Base-by-base conservation (phyloP, 345 rosid genomes). In the Bretschneidera sinensis region DNA sequence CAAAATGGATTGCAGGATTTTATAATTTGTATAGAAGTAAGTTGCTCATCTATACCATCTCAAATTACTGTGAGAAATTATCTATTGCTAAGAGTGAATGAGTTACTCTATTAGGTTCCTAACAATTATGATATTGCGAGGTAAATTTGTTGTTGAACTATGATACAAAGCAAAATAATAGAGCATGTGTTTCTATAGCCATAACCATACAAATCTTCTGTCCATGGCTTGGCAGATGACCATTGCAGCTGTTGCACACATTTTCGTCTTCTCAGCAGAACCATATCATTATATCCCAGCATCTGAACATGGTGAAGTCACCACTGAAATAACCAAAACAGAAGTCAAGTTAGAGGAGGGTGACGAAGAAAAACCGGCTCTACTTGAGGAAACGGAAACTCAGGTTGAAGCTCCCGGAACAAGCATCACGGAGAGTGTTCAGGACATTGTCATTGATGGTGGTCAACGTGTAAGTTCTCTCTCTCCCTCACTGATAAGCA, bases 1-100 rank as follows among this genome's bases (percentile, higher is more conserved):
- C 74, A 70, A 21, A 78, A 77, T 4, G 96, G 76, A 0, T 64
- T 89, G 75, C 97, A 89, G 53, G 94, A 89, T 64, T 89, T 92
- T 23, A 64, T 87, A 52, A 89, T 92, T 47, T 89, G 97, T 72
- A 81, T 87, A 14, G 90, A 94, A 76, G 95, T 90, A 76, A 77
- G 87, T 71, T 48, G 35, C 20, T 28, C 0, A 11, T 47, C 43
- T 28, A 15, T 21, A 19, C 43, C 14, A 35, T 35, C 43, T 35
- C 14, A 6, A 35, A 35, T 35, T n/a, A n/a, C n/a, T n/a, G n/a
- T n/a, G n/a, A n/a, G n/a, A n/a, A n/a, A n/a, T n/a, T n/a, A n/a
- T n/a, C n/a, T n/a, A n/a, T n/a, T n/a, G n/a, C n/a, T n/a, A n/a
- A 4, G 9, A 31, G 35, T 31, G 35, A 31, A 31, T 31, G 35